A percentile compares a stretch with the other conserved stretches of the same genome.
Conservation (phyloP, 768 basidiomycete genomes). For the Collybiopsis luxurians region DNA sequence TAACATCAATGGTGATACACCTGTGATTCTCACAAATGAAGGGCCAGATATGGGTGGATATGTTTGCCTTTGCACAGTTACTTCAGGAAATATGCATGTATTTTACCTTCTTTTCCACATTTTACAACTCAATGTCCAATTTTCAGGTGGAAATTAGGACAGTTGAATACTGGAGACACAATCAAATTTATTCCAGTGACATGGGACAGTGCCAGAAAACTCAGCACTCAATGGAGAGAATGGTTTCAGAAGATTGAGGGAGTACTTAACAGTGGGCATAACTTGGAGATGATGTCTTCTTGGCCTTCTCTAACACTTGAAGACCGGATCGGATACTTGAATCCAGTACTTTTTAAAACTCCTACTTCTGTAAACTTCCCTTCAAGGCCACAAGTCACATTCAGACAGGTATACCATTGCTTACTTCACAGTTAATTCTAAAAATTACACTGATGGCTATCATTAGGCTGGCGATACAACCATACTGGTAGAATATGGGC, state of each 20-base stretch:
- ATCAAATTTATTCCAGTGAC: constrained; percentile 52
- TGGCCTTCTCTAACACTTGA: not conserved
- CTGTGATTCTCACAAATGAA: constrained; percentile 61
- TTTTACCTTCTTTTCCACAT: not conserved
- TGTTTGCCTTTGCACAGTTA: constrained; percentile 52
- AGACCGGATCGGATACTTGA: constrained; percentile 14
- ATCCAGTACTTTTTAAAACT: constrained; percentile 37
- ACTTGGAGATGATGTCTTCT: not conserved
- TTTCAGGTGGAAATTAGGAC: constrained; percentile 67
- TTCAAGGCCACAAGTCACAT: constrained; percentile 34
- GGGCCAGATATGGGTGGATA: constrained; percentile 67
- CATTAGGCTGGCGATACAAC: constrained; percentile 59
- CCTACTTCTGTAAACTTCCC: constrained; percentile 9
- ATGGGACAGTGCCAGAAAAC: constrained; percentile 34
- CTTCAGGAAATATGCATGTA: constrained; percentile 44
- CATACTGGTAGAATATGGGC: constrained; percentile 63
- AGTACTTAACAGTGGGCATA: not conserved
- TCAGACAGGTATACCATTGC: constrained; percentile 45
- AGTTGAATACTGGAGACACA: constrained; percentile 54
- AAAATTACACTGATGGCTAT: no score
- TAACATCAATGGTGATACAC: constrained; percentile 69
- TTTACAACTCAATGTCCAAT: not conserved
- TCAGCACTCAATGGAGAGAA: constrained; percentile 13
- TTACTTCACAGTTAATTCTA: not conserved
- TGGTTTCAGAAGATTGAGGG: not conserved